Conservation (phyloP, 164 flowering plant genomes). For the Vitis rupestris region DNA sequence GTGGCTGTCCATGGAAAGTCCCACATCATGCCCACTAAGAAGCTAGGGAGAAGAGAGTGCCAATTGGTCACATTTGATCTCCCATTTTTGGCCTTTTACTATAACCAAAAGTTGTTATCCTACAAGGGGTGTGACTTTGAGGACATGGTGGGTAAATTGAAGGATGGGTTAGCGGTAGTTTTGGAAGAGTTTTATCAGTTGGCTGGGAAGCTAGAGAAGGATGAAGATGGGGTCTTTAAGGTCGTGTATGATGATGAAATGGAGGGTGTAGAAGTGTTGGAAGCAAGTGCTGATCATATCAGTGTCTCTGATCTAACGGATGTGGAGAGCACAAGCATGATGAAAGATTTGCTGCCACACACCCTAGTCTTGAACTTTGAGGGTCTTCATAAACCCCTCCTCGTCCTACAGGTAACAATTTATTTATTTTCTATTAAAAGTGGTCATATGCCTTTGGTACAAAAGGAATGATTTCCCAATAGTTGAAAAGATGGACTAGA, state of each 20-base stretch:
- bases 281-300: constrained; percentile 53
- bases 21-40: constrained; percentile 53
- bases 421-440: not conserved
- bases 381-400: constrained; percentile 68
- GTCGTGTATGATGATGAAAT: constrained; percentile 71
- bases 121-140: constrained; percentile 62
- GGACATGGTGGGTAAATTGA: constrained; percentile 52
- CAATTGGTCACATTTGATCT: constrained; percentile 88
- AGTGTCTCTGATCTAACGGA: constrained; percentile 54
- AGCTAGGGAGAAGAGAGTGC: constrained; percentile 51
- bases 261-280: constrained; percentile 71
- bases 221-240: constrained; percentile 81
- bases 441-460: no score
- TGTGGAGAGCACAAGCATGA: constrained; percentile 40
- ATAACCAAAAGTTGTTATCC: constrained; percentile 84
- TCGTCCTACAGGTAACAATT: constrained; percentile 70
- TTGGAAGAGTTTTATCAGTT: constrained; percentile 74
- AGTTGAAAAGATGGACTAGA: no score
- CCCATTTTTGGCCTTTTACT: constrained; percentile 83
- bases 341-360: constrained; percentile 75
- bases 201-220: constrained; percentile 74
- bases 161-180: constrained; percentile 60
- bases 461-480: no score
- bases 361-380: constrained; percentile 70
- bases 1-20: constrained; percentile 43